Percentiles rank a stretch among this genome's conserved stretches.
phyloP scores from a whole-genome alignment of 805 yeast genomes.

The Jamesozyma hellenica region DNA sequence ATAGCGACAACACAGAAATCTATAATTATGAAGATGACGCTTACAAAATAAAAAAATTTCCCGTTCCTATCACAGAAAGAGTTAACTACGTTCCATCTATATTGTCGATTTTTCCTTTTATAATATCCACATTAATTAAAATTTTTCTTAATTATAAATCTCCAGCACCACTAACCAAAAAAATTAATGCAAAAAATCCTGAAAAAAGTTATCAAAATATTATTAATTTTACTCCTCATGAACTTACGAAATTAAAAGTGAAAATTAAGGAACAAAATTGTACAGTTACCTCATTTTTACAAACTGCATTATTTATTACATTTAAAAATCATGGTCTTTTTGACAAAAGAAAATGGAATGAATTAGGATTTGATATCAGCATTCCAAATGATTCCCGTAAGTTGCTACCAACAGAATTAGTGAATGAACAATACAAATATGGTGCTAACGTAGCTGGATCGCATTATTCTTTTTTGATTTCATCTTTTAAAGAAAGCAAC shows the following conservation, averaged over 20 bases:
- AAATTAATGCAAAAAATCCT: slow-evolving; percentile 2
- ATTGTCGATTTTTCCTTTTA: slow-evolving; percentile 8
- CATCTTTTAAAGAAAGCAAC: slow-evolving; percentile 11
- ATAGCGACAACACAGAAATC: neutral
- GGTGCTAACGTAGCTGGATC: slow-evolving; percentile 23
- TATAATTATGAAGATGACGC: slow-evolving; percentile 13
- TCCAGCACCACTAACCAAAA: slow-evolving; percentile 5
- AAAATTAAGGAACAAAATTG: slow-evolving; percentile 8
- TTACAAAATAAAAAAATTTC: slow-evolving; percentile 8
- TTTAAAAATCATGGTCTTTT: slow-evolving; percentile 14
- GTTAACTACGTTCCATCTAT: slow-evolving; percentile 14
- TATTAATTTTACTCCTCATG: slow-evolving; percentile 8
- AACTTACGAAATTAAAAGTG: slow-evolving; percentile 8
- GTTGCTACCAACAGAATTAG: slow-evolving; percentile 11
- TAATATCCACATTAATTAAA: slow-evolving; percentile 8
- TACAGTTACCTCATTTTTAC: slow-evolving; percentile 22
- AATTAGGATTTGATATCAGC: slow-evolving; percentile 17
- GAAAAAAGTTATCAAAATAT: slow-evolving; percentile 7
- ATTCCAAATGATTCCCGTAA: slow-evolving; percentile 16
- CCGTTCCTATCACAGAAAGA: slow-evolving; percentile 16
- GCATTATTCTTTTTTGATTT: slow-evolving; percentile 17
- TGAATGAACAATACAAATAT: slow-evolving; percentile 12
- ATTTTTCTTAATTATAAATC: slow-evolving; percentile 11
- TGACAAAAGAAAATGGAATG: slow-evolving; percentile 9
- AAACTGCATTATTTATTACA: slow-evolving; percentile 16